These are phyloP conservation scores for Curvularia verruculosa DNA, from an alignment of 2,329 filamentous ascomycete species.

Conservation along the genomic window DNA sequence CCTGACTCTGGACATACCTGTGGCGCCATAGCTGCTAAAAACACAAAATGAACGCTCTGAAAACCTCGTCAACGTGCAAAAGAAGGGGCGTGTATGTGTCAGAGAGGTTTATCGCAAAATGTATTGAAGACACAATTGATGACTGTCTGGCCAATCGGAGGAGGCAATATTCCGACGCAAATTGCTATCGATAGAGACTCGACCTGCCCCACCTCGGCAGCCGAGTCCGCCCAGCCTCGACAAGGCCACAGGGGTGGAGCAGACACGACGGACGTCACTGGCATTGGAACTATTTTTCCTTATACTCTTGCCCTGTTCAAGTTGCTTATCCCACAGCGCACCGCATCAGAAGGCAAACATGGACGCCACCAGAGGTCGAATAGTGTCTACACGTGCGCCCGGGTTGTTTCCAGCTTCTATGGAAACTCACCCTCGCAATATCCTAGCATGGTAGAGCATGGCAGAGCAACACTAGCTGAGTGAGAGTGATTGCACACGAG, in stretches of 20 bases:
- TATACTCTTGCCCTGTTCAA: constrained; percentile 2
- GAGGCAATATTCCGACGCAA: constrained; percentile 9
- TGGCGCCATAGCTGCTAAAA: constrained; percentile 28
- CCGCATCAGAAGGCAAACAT: constrained; percentile 23
- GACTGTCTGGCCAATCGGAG: constrained; percentile 24
- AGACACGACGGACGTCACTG: constrained; percentile 14
- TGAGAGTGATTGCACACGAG: not conserved
- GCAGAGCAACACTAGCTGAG: constrained; percentile 17
- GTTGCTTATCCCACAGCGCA: constrained; percentile 6
- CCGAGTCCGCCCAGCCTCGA: constrained; percentile 3
- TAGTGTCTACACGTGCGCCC: constrained; percentile 18
- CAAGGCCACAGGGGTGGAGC: constrained; percentile 5
- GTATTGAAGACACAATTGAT: constrained; percentile 24
- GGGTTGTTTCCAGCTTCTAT: constrained; percentile 33
- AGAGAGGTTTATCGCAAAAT: constrained; percentile 13
- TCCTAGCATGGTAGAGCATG: constrained; percentile 14
- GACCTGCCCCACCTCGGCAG: constrained; percentile 4
- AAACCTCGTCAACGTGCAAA: not conserved
- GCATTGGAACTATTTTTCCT: constrained; percentile 8
- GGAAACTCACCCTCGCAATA: constrained; percentile 16
- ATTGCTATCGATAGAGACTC: constrained; percentile 12
- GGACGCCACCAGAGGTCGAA: constrained; percentile 41
- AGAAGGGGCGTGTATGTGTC: not conserved
- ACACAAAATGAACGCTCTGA: constrained; percentile 9
- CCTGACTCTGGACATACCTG: constrained; percentile 28